A percentile compares a stretch with the other conserved stretches of the same genome.
phyloP scores from a whole-genome alignment of 495 filamentous ascomycete genomes.

The Penicillium simplicissimum region DNA sequence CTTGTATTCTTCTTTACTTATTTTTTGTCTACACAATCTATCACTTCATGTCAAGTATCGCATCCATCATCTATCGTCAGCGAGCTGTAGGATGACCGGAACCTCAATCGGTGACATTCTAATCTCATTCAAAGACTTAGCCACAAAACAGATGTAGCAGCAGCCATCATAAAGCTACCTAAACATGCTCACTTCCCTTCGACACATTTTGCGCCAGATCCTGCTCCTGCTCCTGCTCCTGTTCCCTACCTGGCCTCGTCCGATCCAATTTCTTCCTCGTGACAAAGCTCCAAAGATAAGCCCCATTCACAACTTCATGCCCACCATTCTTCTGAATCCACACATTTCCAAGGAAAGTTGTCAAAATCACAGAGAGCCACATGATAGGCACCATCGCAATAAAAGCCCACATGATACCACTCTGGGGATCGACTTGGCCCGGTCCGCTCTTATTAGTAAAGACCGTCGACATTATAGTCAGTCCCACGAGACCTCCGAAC shows the following conservation, averaged over 20 bases:
- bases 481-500: conserved; percentile 58
- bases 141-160: neutral
- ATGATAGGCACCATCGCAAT: conserved; percentile 56
- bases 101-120: no score
- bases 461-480: conserved; percentile 61
- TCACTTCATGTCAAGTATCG: no score
- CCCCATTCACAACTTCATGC: conserved; percentile 17
- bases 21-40: no score
- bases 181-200: neutral
- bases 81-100: no score
- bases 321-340: conserved; percentile 44
- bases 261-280: conserved; percentile 7
- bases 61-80: no score
- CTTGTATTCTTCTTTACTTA: no score
- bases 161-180: neutral
- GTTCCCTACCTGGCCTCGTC: neutral
- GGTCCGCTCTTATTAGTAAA: conserved; percentile 55
- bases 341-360: conserved; percentile 54
- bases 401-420: conserved; percentile 55
- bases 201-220: neutral
- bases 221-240: conserved; percentile 1
- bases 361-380: conserved; percentile 45
- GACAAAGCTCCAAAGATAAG: conserved; percentile 20
- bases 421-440: conserved; percentile 36
- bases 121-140: no score